These are phyloP conservation scores for Neurospora sp. DNA, from an alignment of 495 filamentous ascomycete species.

Conservation along the genomic window DNA sequence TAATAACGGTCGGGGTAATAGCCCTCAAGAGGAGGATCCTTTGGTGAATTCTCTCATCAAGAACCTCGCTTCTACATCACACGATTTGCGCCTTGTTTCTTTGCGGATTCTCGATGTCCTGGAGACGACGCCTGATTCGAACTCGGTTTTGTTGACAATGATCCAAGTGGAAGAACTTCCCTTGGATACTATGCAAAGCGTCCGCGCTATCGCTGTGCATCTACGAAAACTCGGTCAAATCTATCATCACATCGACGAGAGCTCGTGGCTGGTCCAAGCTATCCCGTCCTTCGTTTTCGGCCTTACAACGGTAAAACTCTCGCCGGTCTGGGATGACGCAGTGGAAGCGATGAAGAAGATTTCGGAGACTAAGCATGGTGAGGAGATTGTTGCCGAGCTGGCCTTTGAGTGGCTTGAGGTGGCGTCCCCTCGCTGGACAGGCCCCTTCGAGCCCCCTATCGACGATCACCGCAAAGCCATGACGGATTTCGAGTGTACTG, in stretches of 20 bases:
- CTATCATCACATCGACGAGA: constrained; percentile 44
- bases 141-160: constrained; percentile 42
- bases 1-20: constrained; percentile 20
- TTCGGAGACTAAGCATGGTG: constrained; percentile 55
- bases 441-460: constrained; percentile 15
- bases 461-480: constrained; percentile 17
- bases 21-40: constrained; percentile 37
- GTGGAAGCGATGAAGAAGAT: constrained; percentile 65
- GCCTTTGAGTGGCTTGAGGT: constrained; percentile 72
- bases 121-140: constrained; percentile 22
- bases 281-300: constrained; percentile 82
- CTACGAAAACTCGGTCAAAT: constrained; percentile 61
- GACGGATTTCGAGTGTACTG: constrained; percentile 74
- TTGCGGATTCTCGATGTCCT: constrained; percentile 55
- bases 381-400: constrained; percentile 60
- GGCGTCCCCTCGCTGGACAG: constrained; percentile 38
- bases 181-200: constrained; percentile 55
- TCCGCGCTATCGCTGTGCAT: constrained; percentile 68
- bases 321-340: constrained; percentile 79
- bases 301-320: constrained; percentile 70
- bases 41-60: constrained; percentile 53
- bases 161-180: constrained; percentile 69
- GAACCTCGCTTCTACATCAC: constrained; percentile 63
- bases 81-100: constrained; percentile 57
- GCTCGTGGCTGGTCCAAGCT: constrained; percentile 56